Base-by-base conservation (phyloP, 176 grass and related monocot genomes). In the Guadua angustifolia region DNA sequence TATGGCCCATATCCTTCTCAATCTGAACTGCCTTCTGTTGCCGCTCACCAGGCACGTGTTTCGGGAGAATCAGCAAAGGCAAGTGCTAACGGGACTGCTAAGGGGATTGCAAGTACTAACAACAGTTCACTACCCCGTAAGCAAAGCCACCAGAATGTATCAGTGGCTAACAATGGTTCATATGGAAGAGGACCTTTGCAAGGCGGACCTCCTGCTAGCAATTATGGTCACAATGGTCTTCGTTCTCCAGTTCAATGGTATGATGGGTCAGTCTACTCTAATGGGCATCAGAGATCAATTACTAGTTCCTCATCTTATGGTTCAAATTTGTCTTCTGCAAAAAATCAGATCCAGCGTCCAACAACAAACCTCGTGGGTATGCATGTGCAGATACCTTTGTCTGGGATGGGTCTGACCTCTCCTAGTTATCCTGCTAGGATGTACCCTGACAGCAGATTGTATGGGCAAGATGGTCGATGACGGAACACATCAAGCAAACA, bases 1-100 rank as follows among this genome's bases (percentile, higher is more conserved):
- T 98, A 91, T 5, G 85, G 86, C 39, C 85, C 95, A 21, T 95
- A 93, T 82, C 90, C 95, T 77, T 98, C 92, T 80, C 93, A 88
- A 55, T 25, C 79, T 46, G 88, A 92, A 46, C 21, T 90, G n/a
- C 77, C 89, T n/a, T 88, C 87, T 49, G 80, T 81, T 82, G 60
- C 79, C 25, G 73, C 75, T 82, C 78, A 93, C 29, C 91, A 95
- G 69, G 2, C 89, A 55, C 69, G 42, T 39, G 53, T 88, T 71
- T 68, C 89, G 5, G 66, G 86, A 45, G 90, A 89, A 82, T 53
- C 87, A 73, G 64, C 85, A 44, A 95, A 93, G 74, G 13, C 72
- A 9, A 75, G 38, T 66, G 39, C 80, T 32, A 90, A 85, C 13
- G 77, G 67, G 68, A 81, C 72, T 79, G 65, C 85, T n/a, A 92